Conservation (phyloP, 2,329 filamentous ascomycete species). For the Polychaeton citri region DNA sequence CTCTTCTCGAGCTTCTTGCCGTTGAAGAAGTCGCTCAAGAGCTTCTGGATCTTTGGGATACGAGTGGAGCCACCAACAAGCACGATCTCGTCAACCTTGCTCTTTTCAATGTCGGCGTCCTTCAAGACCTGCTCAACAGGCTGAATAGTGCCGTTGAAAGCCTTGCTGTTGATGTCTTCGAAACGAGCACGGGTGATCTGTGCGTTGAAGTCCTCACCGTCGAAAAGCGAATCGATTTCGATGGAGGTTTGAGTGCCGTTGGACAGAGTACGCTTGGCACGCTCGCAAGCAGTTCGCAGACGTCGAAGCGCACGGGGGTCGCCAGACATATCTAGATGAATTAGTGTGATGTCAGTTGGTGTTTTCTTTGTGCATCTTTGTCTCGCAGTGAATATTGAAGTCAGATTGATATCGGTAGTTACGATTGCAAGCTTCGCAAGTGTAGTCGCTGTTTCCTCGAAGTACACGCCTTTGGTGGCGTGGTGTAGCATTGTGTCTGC, state of each 20-base stretch:
- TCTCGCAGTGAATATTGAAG: too few species aligned
- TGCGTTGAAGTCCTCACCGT: conserved; percentile 94
- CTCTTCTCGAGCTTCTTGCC: conserved; percentile 99
- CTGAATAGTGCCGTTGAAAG: conserved; percentile 84
- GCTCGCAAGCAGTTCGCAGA: conserved; percentile 95
- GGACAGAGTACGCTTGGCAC: conserved; percentile 97
- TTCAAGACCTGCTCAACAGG: conserved; percentile 95
- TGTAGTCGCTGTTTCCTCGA: too few species aligned
- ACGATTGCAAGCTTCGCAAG: background rate
- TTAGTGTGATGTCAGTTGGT: background rate
- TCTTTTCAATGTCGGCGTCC: conserved; percentile 80
- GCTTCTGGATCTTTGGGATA: conserved; percentile 98
- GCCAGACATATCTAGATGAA: conserved; percentile 51
- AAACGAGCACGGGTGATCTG: conserved; percentile 98
- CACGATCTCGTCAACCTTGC: conserved; percentile 91
- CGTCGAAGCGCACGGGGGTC: conserved; percentile 89
- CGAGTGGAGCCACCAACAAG: conserved; percentile 97
- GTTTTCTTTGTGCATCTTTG: background rate
- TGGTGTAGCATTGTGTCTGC: too few species aligned
- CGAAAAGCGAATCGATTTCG: conserved; percentile 97
- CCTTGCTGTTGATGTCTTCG: conserved; percentile 94
- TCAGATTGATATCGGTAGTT: too few species aligned
- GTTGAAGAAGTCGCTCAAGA: conserved; percentile 96
- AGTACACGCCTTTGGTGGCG: too few species aligned
- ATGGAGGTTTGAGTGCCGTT: conserved; percentile 95